A percentile compares a stretch with the other conserved stretches of the same genome.
phyloP scores from a whole-genome alignment of 805 yeast genomes.

The Metschnikowia kofuensis region DNA sequence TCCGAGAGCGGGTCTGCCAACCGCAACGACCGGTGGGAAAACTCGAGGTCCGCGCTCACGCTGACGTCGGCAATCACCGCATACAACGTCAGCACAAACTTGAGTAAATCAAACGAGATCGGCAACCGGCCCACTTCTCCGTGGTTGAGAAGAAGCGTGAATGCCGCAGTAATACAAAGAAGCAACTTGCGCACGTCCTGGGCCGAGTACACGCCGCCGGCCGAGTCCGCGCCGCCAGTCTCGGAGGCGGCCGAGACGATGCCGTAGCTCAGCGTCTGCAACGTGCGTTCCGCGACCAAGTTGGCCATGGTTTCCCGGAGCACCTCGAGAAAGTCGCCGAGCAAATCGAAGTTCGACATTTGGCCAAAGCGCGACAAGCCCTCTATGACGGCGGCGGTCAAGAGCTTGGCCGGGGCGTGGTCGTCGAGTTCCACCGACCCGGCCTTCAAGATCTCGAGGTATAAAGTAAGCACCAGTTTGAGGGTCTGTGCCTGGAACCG shows the following conservation, averaged over 20 bases:
- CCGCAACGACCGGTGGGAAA: conserved; percentile 76
- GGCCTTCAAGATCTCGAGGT: conserved; percentile 69
- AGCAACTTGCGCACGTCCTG: conserved; percentile 67
- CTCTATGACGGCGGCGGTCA: conserved; percentile 86
- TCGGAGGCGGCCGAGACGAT: conserved; percentile 17
- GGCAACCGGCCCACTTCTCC: conserved; percentile 56
- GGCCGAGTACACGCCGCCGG: conserved; percentile 27
- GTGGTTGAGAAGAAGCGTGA: conserved; percentile 77
- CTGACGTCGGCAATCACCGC: conserved; percentile 63
- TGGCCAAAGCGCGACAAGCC: conserved; percentile 89
- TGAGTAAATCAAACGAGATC: conserved; percentile 66
- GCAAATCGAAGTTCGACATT: conserved; percentile 85
- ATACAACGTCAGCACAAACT: conserved; percentile 75
- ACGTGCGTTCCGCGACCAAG: conserved; percentile 42
- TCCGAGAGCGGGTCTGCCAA: conserved; percentile 68
- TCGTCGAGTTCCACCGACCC: conserved; percentile 25
- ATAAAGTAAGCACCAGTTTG: conserved; percentile 66
- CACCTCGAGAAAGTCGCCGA: conserved; percentile 91
- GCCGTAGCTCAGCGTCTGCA: conserved; percentile 27
- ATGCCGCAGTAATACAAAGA: conserved; percentile 85
- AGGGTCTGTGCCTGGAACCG: conserved; percentile 80
- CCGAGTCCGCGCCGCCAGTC: no score
- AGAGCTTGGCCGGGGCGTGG: conserved; percentile 46
- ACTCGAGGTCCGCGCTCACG: conserved; percentile 80
- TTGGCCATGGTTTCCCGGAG: conserved; percentile 74